A percentile compares a stretch with the other conserved stretches of the same genome.
Conservation (phyloP, 768 basidiomycete genomes). For the Neoboletus brunneissimus region DNA sequence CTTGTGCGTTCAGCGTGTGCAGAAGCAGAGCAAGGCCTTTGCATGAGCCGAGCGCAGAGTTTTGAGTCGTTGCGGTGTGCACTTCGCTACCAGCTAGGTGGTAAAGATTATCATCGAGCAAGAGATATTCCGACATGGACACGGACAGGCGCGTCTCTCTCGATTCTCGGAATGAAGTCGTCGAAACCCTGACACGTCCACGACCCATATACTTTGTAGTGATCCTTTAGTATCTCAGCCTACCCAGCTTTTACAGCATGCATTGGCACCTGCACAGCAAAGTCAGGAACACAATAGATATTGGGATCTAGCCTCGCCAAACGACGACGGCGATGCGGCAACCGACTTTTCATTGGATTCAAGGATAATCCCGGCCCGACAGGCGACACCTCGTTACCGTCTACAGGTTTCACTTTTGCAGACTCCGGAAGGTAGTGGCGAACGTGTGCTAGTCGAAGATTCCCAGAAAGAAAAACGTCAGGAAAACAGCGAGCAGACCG, state of each 20-base stretch:
- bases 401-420: conserved; percentile 29
- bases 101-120: background rate
- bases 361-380: conserved; percentile 33
- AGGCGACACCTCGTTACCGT: conserved; percentile 48
- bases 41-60: conserved; percentile 4
- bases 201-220: conserved; percentile 29
- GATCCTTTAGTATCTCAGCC: conserved; percentile 51
- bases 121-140: conserved; percentile 32
- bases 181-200: conserved; percentile 11
- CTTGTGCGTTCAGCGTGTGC: background rate
- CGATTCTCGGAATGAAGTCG: conserved; percentile 5
- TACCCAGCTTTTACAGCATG: conserved; percentile 49
- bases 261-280: conserved; percentile 33
- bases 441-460: conserved; percentile 36
- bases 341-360: conserved; percentile 43
- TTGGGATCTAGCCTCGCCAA: conserved; percentile 14
- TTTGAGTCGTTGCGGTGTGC: conserved; percentile 3
- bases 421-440: conserved; percentile 2
- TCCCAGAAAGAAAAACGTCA: conserved; percentile 53
- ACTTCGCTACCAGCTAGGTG: background rate
- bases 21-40: background rate
- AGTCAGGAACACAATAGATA: conserved; percentile 12
- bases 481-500: conserved; percentile 16
- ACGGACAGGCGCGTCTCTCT: conserved; percentile 37
- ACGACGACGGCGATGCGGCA: conserved; percentile 21